A percentile compares a stretch with the other conserved stretches of the same genome.
Evolutionary conservation across 805 yeast genomes (phyloP).

Genomic region (Sugiyamaella marilandica): DNA sequence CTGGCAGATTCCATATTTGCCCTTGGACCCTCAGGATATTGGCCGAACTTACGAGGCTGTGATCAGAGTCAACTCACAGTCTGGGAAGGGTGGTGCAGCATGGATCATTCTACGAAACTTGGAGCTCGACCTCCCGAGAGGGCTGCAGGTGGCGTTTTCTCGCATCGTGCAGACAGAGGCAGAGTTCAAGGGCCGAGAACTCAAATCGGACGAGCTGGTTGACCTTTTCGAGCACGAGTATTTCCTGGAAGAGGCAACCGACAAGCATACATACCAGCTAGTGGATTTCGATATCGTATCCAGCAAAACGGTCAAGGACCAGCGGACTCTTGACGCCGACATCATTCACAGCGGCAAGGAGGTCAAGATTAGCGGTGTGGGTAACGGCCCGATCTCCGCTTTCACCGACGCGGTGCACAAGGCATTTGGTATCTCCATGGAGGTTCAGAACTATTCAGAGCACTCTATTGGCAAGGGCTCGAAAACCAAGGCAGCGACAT

Average conservation of each 20-base stretch:
- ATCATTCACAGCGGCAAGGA: slow-evolving; percentile 44
- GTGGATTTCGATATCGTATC: slow-evolving; percentile 42
- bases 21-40: slow-evolving; percentile 78
- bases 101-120: slow-evolving; percentile 75
- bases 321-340: slow-evolving; percentile 44
- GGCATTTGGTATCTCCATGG: slow-evolving; percentile 45
- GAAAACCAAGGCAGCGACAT: slow-evolving; percentile 70
- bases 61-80: slow-evolving; percentile 80
- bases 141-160: slow-evolving; percentile 72
- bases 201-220: slow-evolving; percentile 58
- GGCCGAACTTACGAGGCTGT: slow-evolving; percentile 92
- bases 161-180: slow-evolving; percentile 65
- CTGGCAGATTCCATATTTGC: slow-evolving; percentile 79
- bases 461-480: slow-evolving; percentile 77
- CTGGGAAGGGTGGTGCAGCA: slow-evolving; percentile 87
- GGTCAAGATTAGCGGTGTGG: slow-evolving; percentile 49
- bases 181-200: slow-evolving; percentile 67
- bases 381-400: slow-evolving; percentile 82
- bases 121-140: slow-evolving; percentile 78
- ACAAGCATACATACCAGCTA: slow-evolving; percentile 33
- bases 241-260: slow-evolving; percentile 34
- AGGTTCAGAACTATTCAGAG: slow-evolving; percentile 68
- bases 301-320: slow-evolving; percentile 39
- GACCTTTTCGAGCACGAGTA: slow-evolving; percentile 60
- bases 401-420: slow-evolving; percentile 57